These are phyloP conservation scores for Macrolepiota dolichaula DNA, from an alignment of 768 basidiomycete genomes.

Conservation along the genomic window DNA sequence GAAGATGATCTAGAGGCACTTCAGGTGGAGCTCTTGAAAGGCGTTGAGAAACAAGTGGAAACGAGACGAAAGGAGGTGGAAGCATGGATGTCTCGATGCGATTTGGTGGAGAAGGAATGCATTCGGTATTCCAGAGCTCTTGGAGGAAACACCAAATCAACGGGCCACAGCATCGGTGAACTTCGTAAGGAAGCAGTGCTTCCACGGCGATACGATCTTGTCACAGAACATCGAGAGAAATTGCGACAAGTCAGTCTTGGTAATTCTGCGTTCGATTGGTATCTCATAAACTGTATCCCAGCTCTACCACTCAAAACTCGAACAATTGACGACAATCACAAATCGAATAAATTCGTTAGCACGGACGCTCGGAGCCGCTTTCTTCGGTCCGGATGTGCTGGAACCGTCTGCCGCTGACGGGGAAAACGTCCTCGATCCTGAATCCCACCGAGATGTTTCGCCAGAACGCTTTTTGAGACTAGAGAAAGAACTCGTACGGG, in stretches of 20 bases:
- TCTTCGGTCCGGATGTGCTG: conserved; percentile 53
- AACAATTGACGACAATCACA: conserved; percentile 68
- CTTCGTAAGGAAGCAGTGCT: conserved; percentile 69
- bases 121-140: conserved; percentile 64
- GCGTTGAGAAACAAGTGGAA: conserved; percentile 74
- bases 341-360: conserved; percentile 59
- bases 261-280: neutral
- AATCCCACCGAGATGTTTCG: conserved; percentile 64
- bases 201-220: conserved; percentile 66
- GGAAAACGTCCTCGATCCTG: conserved; percentile 32
- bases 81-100: conserved; percentile 65
- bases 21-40: conserved; percentile 69
- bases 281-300: conserved; percentile 20
- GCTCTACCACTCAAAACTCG: conserved; percentile 75
- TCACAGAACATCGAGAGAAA: conserved; percentile 73
- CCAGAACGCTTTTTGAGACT: conserved; percentile 77
- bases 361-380: conserved; percentile 58
- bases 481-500: conserved; percentile 81
- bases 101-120: conserved; percentile 60
- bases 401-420: conserved; percentile 41
- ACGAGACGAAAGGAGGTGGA: conserved; percentile 72
- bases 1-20: conserved; percentile 76
- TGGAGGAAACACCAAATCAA: conserved; percentile 67
- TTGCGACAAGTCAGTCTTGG: conserved; percentile 61
- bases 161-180: conserved; percentile 63